These are phyloP conservation scores for Pyrus bretschneideri DNA, from an alignment of 306 rosid genomes.

Conservation along the genomic window DNA sequence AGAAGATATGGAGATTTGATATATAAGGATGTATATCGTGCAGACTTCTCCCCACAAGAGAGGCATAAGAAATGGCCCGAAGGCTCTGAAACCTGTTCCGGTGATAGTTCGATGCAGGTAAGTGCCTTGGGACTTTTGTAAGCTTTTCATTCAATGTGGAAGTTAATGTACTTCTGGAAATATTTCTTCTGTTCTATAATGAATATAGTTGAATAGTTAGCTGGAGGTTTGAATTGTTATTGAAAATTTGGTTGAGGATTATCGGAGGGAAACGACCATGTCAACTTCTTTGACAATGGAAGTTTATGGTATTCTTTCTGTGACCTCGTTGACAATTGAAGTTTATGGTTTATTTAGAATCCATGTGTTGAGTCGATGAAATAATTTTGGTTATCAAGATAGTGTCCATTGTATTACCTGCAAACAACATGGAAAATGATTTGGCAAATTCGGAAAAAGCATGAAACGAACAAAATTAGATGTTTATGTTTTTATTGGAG, in stretches of 20 bases:
- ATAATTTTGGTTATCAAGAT: neutral
- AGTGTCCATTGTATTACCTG: neutral
- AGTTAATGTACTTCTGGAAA: neutral
- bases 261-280: neutral
- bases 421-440: neutral
- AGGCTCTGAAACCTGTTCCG: constrained; percentile 71
- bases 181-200: neutral
- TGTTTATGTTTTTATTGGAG: neutral
- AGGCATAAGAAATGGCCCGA: constrained; percentile 75
- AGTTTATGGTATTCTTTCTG: neutral
- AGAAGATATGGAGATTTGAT: neutral
- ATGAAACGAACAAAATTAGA: neutral
- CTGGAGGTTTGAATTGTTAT: neutral
- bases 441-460: neutral
- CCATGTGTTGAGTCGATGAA: neutral
- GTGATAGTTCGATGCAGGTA: constrained; percentile 76
- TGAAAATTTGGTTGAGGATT: neutral
- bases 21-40: constrained; percentile 8
- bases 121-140: constrained; percentile 16
- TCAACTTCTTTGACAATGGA: too few species aligned
- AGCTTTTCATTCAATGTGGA: neutral
- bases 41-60: constrained; percentile 38
- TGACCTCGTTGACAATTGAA: neutral
- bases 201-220: too few species aligned
- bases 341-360: neutral